phyloP scores from a whole-genome alignment of 305 asterid genomes.

The Plantago lanceolata region DNA sequence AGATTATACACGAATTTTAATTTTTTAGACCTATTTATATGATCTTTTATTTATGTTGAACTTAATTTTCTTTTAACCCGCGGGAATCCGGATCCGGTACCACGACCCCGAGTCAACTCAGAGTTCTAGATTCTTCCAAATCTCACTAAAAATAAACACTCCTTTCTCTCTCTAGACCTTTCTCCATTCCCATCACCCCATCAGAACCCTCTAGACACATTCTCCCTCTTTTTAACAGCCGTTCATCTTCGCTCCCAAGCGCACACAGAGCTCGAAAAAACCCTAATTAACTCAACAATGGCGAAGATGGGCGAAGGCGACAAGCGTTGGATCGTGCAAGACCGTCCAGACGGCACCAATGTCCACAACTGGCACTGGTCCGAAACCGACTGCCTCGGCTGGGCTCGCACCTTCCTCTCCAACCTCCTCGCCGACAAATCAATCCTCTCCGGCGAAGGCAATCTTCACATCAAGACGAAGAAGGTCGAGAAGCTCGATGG shows the following conservation, averaged over 20 bases:
- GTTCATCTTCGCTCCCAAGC: neutral
- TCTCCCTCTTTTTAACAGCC: neutral
- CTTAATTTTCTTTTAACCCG: no score
- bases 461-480: conserved; percentile 42
- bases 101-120: neutral
- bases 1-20: no score
- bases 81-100: no score
- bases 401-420: conserved; percentile 59
- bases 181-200: no score
- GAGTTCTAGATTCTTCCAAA: neutral
- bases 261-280: neutral
- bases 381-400: conserved; percentile 72
- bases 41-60: no score
- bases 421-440: conserved; percentile 33
- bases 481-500: conserved; percentile 63
- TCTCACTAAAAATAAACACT: neutral
- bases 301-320: conserved; percentile 87
- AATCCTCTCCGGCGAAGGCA: conserved; percentile 58
- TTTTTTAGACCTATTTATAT: no score
- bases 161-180: no score
- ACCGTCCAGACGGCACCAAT: conserved; percentile 82
- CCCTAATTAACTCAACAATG: conserved; percentile 30
- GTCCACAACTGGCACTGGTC: conserved; percentile 97
- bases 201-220: neutral
- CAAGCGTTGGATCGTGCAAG: conserved; percentile 91